A percentile compares a stretch with the other conserved stretches of the same genome.
Conservation (phyloP, 805 yeast genomes). For the Wickerhamiella shivajii region DNA sequence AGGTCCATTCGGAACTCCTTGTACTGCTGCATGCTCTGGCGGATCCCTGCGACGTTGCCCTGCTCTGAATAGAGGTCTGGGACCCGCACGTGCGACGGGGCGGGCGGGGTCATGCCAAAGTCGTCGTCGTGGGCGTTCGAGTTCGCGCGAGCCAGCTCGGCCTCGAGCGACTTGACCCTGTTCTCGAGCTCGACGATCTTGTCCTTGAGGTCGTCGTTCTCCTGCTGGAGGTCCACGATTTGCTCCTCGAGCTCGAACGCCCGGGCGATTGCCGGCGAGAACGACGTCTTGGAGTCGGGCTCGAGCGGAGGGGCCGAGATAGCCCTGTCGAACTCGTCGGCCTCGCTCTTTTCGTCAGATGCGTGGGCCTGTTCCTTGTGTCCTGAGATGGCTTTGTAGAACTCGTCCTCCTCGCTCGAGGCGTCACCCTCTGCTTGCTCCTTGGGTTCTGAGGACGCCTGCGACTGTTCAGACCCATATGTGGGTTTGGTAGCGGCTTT, state of each 20-base stretch:
- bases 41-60: slow-evolving; percentile 32
- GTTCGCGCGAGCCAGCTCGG: slow-evolving; percentile 14
- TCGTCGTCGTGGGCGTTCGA: slow-evolving; percentile 15
- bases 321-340: too few relatives aligned
- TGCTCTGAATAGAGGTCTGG: slow-evolving; percentile 33
- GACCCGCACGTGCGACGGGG: slow-evolving; percentile 15
- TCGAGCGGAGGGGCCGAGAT: too few relatives aligned
- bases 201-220: slow-evolving; percentile 24
- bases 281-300: too few relatives aligned
- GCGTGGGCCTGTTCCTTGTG: too few relatives aligned
- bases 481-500: too few relatives aligned
- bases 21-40: slow-evolving; percentile 53
- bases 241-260: slow-evolving; percentile 4
- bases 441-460: too few relatives aligned
- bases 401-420: too few relatives aligned
- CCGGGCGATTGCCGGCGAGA: too few relatives aligned
- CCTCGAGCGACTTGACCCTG: slow-evolving; percentile 23
- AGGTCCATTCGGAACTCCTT: slow-evolving; percentile 77
- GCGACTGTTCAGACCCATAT: too few relatives aligned
- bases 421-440: too few relatives aligned
- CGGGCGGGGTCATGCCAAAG: slow-evolving; percentile 14
- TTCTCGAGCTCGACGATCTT: slow-evolving; percentile 25
- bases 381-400: too few relatives aligned
- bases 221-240: slow-evolving; percentile 21
- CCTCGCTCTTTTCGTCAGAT: too few relatives aligned